These are phyloP conservation scores for Chlamydomonas sp. DNA, from an alignment of 139 green algal species.

Conservation along the genomic window DNA sequence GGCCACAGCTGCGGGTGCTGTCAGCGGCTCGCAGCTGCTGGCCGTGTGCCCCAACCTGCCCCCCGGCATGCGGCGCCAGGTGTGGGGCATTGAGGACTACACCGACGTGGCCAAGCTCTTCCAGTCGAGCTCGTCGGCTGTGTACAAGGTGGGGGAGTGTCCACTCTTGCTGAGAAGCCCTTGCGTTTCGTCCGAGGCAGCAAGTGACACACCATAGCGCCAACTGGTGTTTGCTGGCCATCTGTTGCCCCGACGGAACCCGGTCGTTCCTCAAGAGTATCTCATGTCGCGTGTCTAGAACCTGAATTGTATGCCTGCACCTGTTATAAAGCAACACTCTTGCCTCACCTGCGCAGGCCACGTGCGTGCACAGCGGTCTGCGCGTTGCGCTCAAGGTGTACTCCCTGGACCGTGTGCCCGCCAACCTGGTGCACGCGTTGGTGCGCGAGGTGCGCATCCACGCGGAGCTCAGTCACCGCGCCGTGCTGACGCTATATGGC, in stretches of 20 bases:
- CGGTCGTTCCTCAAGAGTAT: too few relatives aligned
- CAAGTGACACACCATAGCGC: too few relatives aligned
- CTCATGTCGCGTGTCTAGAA: too few relatives aligned
- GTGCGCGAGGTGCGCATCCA: constrained; percentile 32
- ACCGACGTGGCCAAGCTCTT: constrained; percentile 37
- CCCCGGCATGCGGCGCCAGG: constrained; percentile 32
- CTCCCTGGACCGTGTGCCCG: neutral
- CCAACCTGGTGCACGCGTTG: constrained; percentile 5
- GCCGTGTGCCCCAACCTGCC: constrained; percentile 36
- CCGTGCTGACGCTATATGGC: constrained; percentile 28
- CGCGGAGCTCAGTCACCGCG: neutral
- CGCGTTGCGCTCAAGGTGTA: neutral
- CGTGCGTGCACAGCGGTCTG: neutral
- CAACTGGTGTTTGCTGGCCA: neutral
- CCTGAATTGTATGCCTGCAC: too few relatives aligned
- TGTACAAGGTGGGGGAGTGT: neutral
- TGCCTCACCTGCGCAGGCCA: neutral
- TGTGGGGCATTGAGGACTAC: constrained; percentile 48
- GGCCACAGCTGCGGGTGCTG: too few relatives aligned
- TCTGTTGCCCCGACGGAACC: neutral
- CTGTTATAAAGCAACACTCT: too few relatives aligned
- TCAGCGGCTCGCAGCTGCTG: constrained; percentile 12
- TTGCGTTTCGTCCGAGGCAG: too few relatives aligned
- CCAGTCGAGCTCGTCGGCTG: constrained; percentile 31
- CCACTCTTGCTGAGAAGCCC: too few relatives aligned